Percentiles rank a stretch among this genome's conserved stretches.
phyloP scores from a whole-genome alignment of 2,329 filamentous ascomycete species.

The Podosphaera aphanis region DNA sequence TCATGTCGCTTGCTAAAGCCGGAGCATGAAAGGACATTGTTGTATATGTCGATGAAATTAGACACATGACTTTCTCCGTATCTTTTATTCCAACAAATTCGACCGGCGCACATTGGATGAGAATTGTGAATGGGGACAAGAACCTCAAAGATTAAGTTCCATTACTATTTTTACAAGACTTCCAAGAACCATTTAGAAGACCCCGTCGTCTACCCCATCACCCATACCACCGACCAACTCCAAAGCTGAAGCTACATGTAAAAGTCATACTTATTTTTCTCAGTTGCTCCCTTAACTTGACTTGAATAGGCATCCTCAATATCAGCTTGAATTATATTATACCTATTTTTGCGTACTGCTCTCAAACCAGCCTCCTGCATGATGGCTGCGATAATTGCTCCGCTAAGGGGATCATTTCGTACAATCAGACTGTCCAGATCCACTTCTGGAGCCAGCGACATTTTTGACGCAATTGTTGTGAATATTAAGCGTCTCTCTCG shows the following conservation, averaged over 20 bases:
- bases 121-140: no score
- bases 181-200: not conserved
- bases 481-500: slow-evolving; percentile 93
- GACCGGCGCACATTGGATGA: no score
- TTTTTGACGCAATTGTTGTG: slow-evolving; percentile 86
- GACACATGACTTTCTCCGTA: no score
- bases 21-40: no score
- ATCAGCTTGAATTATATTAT: slow-evolving; percentile 96
- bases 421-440: slow-evolving; percentile 92
- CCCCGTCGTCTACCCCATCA: not conserved
- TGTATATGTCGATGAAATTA: no score
- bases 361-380: slow-evolving; percentile 96
- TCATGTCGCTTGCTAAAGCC: no score
- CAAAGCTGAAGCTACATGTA: slow-evolving; percentile 37
- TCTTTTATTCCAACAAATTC: no score
- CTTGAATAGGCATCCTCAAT: slow-evolving; percentile 91
- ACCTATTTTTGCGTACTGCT: slow-evolving; percentile 89
- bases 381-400: slow-evolving; percentile 90
- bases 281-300: slow-evolving; percentile 73
- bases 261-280: slow-evolving; percentile 55
- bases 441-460: slow-evolving; percentile 90
- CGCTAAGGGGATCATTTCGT: slow-evolving; percentile 82
- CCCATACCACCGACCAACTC: not conserved
- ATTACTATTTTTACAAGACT: not conserved
- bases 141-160: not conserved